Conservation (phyloP, 1,284 basidiomycete species). For the Athelia psychrophila region DNA sequence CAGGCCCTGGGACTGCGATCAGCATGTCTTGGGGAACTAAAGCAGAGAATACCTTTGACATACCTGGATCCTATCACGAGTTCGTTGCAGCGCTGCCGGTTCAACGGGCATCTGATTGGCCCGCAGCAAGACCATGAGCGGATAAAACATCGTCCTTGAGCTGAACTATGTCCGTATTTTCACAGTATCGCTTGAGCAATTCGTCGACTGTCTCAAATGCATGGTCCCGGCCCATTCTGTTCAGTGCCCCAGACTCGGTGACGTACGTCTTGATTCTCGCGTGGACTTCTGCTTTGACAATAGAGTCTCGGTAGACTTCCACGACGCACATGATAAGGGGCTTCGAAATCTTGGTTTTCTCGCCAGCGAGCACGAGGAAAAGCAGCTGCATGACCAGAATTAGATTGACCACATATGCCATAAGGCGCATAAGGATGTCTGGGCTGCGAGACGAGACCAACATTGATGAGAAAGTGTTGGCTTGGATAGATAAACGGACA, state of each 20-base stretch:
- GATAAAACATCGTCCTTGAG: not conserved
- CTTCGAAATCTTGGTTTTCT: not conserved
- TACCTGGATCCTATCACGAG: too few relatives aligned
- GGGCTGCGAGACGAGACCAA: not conserved
- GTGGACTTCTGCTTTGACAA: not conserved
- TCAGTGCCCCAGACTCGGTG: not conserved
- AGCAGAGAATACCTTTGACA: too few relatives aligned
- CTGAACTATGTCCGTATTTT: not conserved
- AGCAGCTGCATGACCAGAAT: conserved; percentile 20
- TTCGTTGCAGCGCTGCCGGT: too few relatives aligned
- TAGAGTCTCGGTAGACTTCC: not conserved
- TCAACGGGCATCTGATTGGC: too few relatives aligned
- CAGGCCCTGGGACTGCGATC: too few relatives aligned
- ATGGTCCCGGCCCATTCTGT: not conserved
- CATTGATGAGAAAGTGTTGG: not conserved
- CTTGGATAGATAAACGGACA: not conserved
- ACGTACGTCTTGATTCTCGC: not conserved
- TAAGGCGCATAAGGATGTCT: conserved; percentile 13
- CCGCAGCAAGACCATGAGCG: too few relatives aligned
- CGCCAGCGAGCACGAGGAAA: conserved; percentile 10
- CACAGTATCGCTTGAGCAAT: not conserved
- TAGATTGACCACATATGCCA: conserved; percentile 21
- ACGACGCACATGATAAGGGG: not conserved
- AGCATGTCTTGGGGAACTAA: too few relatives aligned
- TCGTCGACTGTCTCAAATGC: not conserved